These are phyloP conservation scores for Trametes villosa DNA, from an alignment of 768 basidiomycete genomes.

Conservation along the genomic window DNA sequence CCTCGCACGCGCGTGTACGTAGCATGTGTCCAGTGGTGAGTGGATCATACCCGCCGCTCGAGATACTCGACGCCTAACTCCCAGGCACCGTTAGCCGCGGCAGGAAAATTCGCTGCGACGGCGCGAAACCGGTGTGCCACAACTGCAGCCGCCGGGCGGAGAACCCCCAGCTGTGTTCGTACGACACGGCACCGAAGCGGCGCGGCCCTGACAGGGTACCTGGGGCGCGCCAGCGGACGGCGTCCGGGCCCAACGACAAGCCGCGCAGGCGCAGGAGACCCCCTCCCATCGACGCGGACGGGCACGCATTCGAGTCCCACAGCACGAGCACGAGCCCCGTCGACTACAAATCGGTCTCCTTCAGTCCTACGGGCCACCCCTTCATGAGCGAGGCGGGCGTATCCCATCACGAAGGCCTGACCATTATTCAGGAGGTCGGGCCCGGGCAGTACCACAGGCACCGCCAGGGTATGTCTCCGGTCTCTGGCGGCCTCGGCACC, in stretches of 20 bases:
- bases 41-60: not conserved
- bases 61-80: not conserved
- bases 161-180: conserved; percentile 53
- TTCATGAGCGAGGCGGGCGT: conserved; percentile 5
- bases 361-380: conserved; percentile 12
- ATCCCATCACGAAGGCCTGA: conserved; percentile 9
- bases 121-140: conserved; percentile 75
- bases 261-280: conserved; percentile 27
- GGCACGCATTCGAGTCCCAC: conserved; percentile 6
- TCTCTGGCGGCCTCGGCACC: conserved; percentile 4
- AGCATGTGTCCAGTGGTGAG: conserved; percentile 78
- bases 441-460: conserved; percentile 18
- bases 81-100: conserved; percentile 53
- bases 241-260: conserved; percentile 42
- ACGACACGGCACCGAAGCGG: conserved; percentile 75
- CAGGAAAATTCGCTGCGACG: conserved; percentile 83
- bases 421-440: conserved; percentile 17
- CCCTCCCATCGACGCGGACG: conserved; percentile 1
- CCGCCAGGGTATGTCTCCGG: conserved; percentile 10
- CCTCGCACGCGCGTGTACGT: conserved; percentile 76
- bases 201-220: conserved; percentile 80
- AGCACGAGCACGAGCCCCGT: conserved; percentile 20
- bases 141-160: conserved; percentile 64
- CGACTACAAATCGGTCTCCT: conserved; percentile 9
- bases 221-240: conserved; percentile 73